These are phyloP conservation scores for Pinus albicaulis DNA, from an alignment of 75 land plant species.

Conservation along the genomic window DNA sequence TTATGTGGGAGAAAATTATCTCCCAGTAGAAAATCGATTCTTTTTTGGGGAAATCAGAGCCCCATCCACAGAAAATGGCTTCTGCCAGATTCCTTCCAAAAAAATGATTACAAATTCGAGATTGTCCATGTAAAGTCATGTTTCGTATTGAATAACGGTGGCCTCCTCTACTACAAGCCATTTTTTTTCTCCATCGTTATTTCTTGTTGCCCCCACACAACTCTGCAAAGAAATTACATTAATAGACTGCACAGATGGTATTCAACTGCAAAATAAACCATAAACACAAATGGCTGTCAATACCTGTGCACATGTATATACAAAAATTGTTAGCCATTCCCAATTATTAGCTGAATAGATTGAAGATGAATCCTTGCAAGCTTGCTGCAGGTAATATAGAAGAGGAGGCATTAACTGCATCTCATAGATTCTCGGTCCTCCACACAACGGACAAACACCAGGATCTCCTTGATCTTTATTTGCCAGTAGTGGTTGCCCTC, in stretches of 20 bases:
- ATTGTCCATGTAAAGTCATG: constrained; percentile 5
- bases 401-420: constrained; percentile 96
- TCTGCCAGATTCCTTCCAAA: background rate
- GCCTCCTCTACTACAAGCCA: constrained; percentile 67
- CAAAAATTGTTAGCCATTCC: constrained; percentile 79
- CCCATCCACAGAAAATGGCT: constrained; percentile 5
- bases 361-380: constrained; percentile 40
- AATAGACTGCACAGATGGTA: constrained; percentile 13
- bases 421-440: constrained; percentile 74
- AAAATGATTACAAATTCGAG: background rate
- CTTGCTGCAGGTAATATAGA: constrained; percentile 80
- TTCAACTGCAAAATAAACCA: background rate
- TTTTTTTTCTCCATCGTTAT: constrained; percentile 15
- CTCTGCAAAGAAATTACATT: constrained; percentile 34
- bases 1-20: background rate
- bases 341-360: constrained; percentile 46
- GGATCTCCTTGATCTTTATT: constrained; percentile 41
- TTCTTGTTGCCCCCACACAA: constrained; percentile 29
- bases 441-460: constrained; percentile 56
- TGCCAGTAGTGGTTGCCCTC: constrained; percentile 76
- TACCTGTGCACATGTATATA: constrained; percentile 88
- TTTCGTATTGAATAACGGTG: constrained; percentile 53
- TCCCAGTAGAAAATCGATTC: constrained; percentile 1
- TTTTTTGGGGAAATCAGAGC: background rate
- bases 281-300: constrained; percentile 2